Evolutionary conservation across 2,329 filamentous ascomycete species (phyloP), one percentile per base, ranked within the genome.

Genomic region (Penicillium sp.): DNA sequence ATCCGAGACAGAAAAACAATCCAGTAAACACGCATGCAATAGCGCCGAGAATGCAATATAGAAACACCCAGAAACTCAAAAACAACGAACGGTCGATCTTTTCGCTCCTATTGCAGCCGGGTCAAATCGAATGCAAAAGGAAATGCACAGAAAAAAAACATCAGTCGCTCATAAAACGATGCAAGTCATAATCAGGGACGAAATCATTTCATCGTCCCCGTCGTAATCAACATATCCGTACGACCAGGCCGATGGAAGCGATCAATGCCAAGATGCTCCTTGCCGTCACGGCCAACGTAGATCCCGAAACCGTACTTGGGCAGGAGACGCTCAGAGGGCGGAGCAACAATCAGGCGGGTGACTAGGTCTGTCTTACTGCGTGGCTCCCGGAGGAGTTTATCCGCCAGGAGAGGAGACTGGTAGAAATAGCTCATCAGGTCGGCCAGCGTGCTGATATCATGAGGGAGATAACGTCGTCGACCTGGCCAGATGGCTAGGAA

Each of bases 371-470:
- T 76, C 57, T 85, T 86, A n/a, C 79, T 85, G 25, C 79, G 77
- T 2, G 87, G 83, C 33, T 85, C 81, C 45, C 84, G 80, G 67
- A 96, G 92, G 0, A 87, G 82, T 9, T 84, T 79, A 64, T 96
- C 91, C 5, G 81, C 77, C 2, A 89, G 76, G 16, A 95, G 76
- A 22, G 87, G 86, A 39, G 85, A 86, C 60, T 86, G 85, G 53
- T 89, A 84, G 38, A 92, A 77, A 67, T 92, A 92, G 64, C 84
- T 87, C 60, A 95, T 81, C 20, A 92, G 78, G 67, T 92, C 90
- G 1, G 88, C 88, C 16, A 95, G 78, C 42, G 82, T 89, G 54
- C 80, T 82, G 36, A 89, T 84, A 5, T 80, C 79, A 66, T 95
- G 90, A 0, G 90, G 90, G 1, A 95, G 80, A 38, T 85, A 83